These are phyloP conservation scores for Mychonastes homosphaera DNA, from an alignment of 139 green algal genomes.

Conservation along the genomic window DNA sequence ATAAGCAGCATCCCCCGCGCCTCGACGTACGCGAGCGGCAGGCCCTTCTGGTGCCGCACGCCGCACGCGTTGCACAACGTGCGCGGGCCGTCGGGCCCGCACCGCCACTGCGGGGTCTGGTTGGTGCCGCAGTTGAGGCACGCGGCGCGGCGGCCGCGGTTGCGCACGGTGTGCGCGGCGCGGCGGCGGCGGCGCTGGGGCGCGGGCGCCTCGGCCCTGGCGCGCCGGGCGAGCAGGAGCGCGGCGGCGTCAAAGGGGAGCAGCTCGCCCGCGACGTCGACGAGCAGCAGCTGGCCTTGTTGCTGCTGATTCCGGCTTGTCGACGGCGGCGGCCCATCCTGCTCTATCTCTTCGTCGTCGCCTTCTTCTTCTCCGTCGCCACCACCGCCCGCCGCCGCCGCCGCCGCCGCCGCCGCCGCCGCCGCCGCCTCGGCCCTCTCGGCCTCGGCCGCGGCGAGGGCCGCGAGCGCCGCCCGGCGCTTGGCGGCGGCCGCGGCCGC, in stretches of 20 bases:
- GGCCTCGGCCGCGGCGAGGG: too few relatives aligned
- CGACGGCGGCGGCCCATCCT: too few relatives aligned
- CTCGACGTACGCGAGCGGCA: constrained; percentile 28
- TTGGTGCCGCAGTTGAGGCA: constrained; percentile 46
- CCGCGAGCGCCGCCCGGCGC: too few relatives aligned
- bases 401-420: too few relatives aligned
- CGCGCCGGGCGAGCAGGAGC: not conserved
- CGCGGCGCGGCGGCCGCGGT: constrained; percentile 11
- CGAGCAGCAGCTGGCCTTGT: not conserved
- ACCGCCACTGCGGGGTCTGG: constrained; percentile 57
- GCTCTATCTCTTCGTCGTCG: too few relatives aligned
- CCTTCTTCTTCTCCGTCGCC: too few relatives aligned
- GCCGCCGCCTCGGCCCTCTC: too few relatives aligned
- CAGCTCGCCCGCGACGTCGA: not conserved
- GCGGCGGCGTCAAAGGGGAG: not conserved
- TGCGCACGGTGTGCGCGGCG: not conserved
- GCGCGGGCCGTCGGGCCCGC: constrained; percentile 51
- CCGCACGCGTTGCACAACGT: constrained; percentile 75
- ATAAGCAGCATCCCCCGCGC: not conserved
- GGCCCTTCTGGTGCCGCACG: constrained; percentile 57
- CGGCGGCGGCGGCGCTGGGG: not conserved
- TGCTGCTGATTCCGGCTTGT: too few relatives aligned
- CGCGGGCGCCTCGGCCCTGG: not conserved
- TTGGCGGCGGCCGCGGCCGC: too few relatives aligned
- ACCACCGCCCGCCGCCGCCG: too few relatives aligned